Conservation (phyloP, 2,329 filamentous ascomycete species). For the Clarireedia paspali region DNA sequence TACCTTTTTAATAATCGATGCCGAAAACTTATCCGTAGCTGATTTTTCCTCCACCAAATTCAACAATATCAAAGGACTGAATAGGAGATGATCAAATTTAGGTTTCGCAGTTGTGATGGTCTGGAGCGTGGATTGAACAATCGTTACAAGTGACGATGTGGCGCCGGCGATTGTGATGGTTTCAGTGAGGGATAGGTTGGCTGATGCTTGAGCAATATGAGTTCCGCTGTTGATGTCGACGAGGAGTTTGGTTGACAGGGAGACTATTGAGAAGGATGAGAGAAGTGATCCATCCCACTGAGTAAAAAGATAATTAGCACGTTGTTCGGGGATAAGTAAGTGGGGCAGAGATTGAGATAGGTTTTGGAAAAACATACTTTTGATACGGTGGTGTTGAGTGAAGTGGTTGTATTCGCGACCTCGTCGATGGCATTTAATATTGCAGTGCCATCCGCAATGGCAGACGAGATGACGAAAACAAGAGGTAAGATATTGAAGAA, state of each 20-base stretch:
- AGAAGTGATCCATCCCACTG: background rate
- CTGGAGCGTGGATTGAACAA: constrained; percentile 40
- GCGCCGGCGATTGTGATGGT: constrained; percentile 34
- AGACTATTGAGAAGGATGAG: background rate
- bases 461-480: constrained; percentile 13
- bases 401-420: constrained; percentile 16
- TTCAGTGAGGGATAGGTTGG: constrained; percentile 32
- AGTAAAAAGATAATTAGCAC: background rate
- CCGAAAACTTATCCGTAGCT: constrained; percentile 29
- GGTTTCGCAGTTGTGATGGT: constrained; percentile 29
- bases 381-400: constrained; percentile 17
- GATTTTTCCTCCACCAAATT: constrained; percentile 35
- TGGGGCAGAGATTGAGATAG: background rate
- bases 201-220: constrained; percentile 31
- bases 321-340: background rate
- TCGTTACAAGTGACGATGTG: constrained; percentile 37
- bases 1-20: constrained; percentile 15
- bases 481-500: constrained; percentile 11
- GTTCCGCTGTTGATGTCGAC: constrained; percentile 34
- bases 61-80: constrained; percentile 35
- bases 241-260: constrained; percentile 33
- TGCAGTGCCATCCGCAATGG: constrained; percentile 18
- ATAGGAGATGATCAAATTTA: constrained; percentile 37
- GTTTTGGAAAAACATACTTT: background rate
- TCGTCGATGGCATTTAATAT: constrained; percentile 19